These are phyloP conservation scores for Chaetomiaceae sp. DNA, from an alignment of 2,329 filamentous ascomycete species.

Conservation along the genomic window DNA sequence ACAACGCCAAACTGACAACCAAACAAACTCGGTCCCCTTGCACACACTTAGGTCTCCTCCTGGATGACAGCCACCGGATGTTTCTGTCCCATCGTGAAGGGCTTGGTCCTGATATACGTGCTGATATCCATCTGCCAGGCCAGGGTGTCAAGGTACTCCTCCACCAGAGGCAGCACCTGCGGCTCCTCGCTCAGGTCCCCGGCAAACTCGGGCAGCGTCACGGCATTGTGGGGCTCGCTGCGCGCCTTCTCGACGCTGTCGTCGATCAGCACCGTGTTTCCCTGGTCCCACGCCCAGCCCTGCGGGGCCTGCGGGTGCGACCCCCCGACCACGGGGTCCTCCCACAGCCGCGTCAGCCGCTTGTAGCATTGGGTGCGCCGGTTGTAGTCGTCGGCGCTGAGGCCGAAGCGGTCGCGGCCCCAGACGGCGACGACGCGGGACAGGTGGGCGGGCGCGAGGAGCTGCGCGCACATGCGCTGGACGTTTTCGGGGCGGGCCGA, in stretches of 20 bases:
- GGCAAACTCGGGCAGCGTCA: constrained; percentile 74
- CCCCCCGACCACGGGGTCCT: constrained; percentile 38
- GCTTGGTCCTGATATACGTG: constrained; percentile 49
- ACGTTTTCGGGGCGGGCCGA: constrained; percentile 76
- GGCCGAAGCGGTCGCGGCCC: constrained; percentile 71
- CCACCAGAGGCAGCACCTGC: constrained; percentile 52
- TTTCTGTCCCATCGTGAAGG: constrained; percentile 42
- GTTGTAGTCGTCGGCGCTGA: constrained; percentile 61
- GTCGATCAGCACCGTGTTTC: constrained; percentile 86
- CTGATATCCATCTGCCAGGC: constrained; percentile 57
- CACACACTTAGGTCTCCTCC: not conserved
- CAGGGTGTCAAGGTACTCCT: constrained; percentile 57
- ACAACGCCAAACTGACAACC: no score
- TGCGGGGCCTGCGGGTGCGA: constrained; percentile 41
- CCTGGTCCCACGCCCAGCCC: constrained; percentile 64
- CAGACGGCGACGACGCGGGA: constrained; percentile 63
- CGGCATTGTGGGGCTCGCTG: constrained; percentile 77
- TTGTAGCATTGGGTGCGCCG: constrained; percentile 85
- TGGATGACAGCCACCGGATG: not conserved
- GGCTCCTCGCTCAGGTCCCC: constrained; percentile 40
- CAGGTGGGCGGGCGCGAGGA: constrained; percentile 56
- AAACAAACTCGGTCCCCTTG: no score
- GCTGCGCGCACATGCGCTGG: constrained; percentile 56
- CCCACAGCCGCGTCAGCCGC: constrained; percentile 70
- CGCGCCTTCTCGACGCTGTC: constrained; percentile 77